Conservation (phyloP, 805 yeast genomes). For the Pichia cabralensis region DNA sequence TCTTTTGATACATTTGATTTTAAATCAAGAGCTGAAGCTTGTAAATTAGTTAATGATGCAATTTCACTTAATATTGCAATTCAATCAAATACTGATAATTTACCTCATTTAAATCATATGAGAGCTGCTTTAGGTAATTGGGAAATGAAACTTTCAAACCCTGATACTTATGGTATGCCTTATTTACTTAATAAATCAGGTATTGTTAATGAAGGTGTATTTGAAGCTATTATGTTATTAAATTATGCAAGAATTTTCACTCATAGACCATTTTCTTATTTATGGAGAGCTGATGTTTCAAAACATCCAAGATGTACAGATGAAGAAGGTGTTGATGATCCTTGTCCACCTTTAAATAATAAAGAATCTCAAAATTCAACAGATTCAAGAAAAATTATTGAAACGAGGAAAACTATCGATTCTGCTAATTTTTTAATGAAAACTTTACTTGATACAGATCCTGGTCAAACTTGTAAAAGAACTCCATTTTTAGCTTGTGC, state of each 20-base stretch:
- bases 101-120: conserved; percentile 29
- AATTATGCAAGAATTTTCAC: conserved; percentile 46
- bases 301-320: conserved; percentile 30
- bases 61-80: conserved; percentile 38
- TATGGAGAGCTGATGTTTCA: conserved; percentile 41
- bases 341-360: conserved; percentile 23
- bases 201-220: conserved; percentile 42
- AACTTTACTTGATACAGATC: conserved; percentile 37
- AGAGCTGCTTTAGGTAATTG: conserved; percentile 40
- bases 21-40: conserved; percentile 35
- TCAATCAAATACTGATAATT: conserved; percentile 29
- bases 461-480: conserved; percentile 32
- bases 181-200: conserved; percentile 34
- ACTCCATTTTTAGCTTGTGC: conserved; percentile 46
- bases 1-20: conserved; percentile 33
- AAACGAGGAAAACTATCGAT: conserved; percentile 43
- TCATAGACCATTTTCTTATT: conserved; percentile 42
- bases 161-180: conserved; percentile 33
- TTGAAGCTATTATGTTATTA: conserved; percentile 37
- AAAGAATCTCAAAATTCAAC: conserved; percentile 18
- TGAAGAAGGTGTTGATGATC: conserved; percentile 20
- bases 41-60: conserved; percentile 40
- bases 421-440: conserved; percentile 42
- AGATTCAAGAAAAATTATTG: conserved; percentile 37
- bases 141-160: conserved; percentile 38